A percentile compares a stretch with the other conserved stretches of the same genome.
Conservation (phyloP, 352 stramenopile genomes). For the Globisporangium camurandrum region DNA sequence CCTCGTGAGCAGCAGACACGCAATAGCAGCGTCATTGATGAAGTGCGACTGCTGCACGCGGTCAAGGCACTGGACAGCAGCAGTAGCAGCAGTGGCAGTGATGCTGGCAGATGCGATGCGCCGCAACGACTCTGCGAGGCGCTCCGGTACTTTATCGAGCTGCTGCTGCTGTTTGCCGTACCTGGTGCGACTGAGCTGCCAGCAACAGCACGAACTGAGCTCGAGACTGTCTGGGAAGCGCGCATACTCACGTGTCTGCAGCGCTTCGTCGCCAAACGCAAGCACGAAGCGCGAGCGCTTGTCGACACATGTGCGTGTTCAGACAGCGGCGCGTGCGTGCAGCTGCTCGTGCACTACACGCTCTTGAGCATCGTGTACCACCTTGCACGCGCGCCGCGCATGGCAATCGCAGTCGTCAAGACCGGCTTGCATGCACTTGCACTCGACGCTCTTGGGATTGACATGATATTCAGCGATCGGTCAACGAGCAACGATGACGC, state of each 20-base stretch:
- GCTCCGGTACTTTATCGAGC: conserved; percentile 22
- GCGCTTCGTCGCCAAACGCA: conserved; percentile 19
- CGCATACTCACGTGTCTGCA: conserved; percentile 29
- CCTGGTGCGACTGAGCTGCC: background rate
- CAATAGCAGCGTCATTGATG: conserved; percentile 8
- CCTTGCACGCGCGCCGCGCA: conserved; percentile 22
- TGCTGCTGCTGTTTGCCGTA: conserved; percentile 18
- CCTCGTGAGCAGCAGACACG: background rate
- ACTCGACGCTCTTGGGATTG: conserved; percentile 13
- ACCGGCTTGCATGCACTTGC: conserved; percentile 34
- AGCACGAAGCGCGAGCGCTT: background rate
- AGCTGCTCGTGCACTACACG: conserved; percentile 15
- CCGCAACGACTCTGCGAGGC: conserved; percentile 8
- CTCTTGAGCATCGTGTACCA: conserved; percentile 33
- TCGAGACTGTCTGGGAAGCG: conserved; percentile 26
- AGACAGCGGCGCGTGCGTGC: conserved; percentile 15
- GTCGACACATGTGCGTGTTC: conserved; percentile 13
- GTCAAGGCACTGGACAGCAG: conserved; percentile 35
- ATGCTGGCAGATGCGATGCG: background rate
- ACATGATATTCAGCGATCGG: no score
- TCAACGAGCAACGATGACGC: background rate
- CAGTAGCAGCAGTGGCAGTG: background rate
- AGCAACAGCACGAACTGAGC: conserved; percentile 5
- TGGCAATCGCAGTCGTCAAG: conserved; percentile 27
- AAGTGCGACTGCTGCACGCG: conserved; percentile 24